Evolutionary conservation across 2,329 filamentous ascomycete genomes (phyloP).

Genomic region (Epichloe coenophiala): DNA sequence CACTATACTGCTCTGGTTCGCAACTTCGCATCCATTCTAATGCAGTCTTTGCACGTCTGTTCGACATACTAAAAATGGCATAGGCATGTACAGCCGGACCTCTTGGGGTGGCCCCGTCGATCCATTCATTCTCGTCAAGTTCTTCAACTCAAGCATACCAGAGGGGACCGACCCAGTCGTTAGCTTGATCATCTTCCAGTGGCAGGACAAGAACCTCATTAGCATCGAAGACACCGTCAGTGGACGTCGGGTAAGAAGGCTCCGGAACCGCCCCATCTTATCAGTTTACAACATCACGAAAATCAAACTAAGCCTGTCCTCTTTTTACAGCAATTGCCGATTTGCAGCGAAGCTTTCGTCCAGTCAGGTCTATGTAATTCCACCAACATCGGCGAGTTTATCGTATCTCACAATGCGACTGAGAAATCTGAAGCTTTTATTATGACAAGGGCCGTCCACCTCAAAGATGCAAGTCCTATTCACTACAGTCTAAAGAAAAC

Average conservation of each 20-base stretch:
- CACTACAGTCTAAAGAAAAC: conserved; percentile 81
- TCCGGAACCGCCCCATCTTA: conserved; percentile 31
- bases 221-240: conserved; percentile 50
- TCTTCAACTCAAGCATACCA: conserved; percentile 46
- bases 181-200: conserved; percentile 87
- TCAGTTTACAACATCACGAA: not conserved
- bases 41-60: conserved; percentile 4
- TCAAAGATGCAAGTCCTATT: conserved; percentile 60
- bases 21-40: not conserved
- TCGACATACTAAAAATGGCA: not conserved
- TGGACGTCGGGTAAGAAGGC: conserved; percentile 25
- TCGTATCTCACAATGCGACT: conserved; percentile 64
- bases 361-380: conserved; percentile 57
- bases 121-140: conserved; percentile 79
- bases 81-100: conserved; percentile 84
- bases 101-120: conserved; percentile 81
- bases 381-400: conserved; percentile 71
- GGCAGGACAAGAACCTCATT: conserved; percentile 70
- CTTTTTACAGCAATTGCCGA: conserved; percentile 27
- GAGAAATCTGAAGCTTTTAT: conserved; percentile 58
- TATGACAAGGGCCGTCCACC: conserved; percentile 65
- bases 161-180: conserved; percentile 56
- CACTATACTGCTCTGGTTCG: conserved; percentile 63
- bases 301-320: not conserved
- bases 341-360: conserved; percentile 65